These are phyloP conservation scores for Iris pallida DNA, from an alignment of 116 monocot genomes.

Conservation along the genomic window DNA sequence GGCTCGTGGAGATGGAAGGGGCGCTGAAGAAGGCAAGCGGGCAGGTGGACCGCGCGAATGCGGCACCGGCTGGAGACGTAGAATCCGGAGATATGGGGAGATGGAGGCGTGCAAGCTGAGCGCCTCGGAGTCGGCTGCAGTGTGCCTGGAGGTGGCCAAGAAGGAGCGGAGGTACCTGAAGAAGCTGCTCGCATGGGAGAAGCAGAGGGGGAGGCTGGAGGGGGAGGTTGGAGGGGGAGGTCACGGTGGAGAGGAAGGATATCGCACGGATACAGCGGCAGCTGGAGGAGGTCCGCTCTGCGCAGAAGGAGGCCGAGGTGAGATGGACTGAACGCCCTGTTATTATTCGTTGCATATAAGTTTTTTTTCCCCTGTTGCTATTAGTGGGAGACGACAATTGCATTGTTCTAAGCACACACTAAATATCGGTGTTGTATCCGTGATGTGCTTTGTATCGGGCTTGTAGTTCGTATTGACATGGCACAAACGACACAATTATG, in stretches of 20 bases:
- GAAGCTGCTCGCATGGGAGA: constrained; percentile 53
- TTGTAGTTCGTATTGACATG: no score
- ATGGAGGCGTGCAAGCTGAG: constrained; percentile 79
- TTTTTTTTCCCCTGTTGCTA: no score
- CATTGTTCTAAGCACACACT: no score
- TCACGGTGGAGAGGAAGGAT: constrained; percentile 41
- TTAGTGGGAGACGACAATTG: no score
- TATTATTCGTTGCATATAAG: no score
- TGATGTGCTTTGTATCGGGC: no score
- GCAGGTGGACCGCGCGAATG: constrained; percentile 77
- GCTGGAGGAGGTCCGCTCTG: constrained; percentile 28
- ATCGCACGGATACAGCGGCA: constrained; percentile 27
- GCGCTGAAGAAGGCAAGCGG: constrained; percentile 66
- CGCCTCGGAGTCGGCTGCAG: constrained; percentile 49
- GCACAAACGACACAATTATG: no score
- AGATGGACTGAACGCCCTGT: not conserved
- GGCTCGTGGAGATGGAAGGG: constrained; percentile 72
- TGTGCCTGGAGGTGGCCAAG: constrained; percentile 39
- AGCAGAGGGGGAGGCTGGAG: constrained; percentile 55
- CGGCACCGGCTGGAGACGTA: constrained; percentile 53
- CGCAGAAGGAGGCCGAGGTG: constrained; percentile 57
- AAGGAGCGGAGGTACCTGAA: constrained; percentile 61
- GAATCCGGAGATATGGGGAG: constrained; percentile 79
- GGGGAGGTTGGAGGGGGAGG: constrained; percentile 48
- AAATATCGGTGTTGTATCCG: no score